Conservation (phyloP, 2,329 filamentous ascomycete species). For the Fusarium clavum region DNA sequence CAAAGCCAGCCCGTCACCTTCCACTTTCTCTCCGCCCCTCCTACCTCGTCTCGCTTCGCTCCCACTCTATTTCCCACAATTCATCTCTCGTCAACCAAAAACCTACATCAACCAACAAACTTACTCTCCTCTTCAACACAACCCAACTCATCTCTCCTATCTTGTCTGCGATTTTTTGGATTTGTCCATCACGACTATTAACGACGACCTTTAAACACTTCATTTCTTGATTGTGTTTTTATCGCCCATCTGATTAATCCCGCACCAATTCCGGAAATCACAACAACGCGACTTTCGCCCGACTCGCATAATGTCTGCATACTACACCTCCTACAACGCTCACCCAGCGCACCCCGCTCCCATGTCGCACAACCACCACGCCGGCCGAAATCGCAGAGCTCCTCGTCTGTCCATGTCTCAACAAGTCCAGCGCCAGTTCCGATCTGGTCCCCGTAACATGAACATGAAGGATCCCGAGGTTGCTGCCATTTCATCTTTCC, state of each 20-base stretch:
- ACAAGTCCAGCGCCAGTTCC: slow-evolving; percentile 87
- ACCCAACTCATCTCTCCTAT: slow-evolving; percentile 11
- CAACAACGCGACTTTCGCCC: slow-evolving; percentile 25
- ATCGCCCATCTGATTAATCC: slow-evolving; percentile 44
- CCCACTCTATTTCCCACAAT: slow-evolving; percentile 44
- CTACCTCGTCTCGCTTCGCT: slow-evolving; percentile 46
- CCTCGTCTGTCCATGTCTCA: slow-evolving; percentile 84
- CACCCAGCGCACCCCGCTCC: slow-evolving; percentile 70
- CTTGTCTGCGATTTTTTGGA: slow-evolving; percentile 25
- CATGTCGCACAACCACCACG: slow-evolving; percentile 81
- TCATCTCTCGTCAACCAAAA: slow-evolving; percentile 38
- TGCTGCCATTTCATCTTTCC: slow-evolving; percentile 80
- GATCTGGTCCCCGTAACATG: slow-evolving; percentile 79
- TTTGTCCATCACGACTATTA: slow-evolving; percentile 21
- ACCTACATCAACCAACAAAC: slow-evolving; percentile 40
- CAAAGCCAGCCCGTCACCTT: slow-evolving; percentile 41
- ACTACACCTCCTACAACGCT: slow-evolving; percentile 71
- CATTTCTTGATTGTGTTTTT: slow-evolving; percentile 33
- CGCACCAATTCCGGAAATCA: slow-evolving; percentile 41
- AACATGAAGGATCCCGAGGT: slow-evolving; percentile 83
- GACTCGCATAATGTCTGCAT: slow-evolving; percentile 68
- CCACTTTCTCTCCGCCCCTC: slow-evolving; percentile 42
- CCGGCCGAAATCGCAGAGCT: slow-evolving; percentile 85
- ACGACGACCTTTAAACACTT: slow-evolving; percentile 26
- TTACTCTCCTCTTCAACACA: slow-evolving; percentile 21